Evolutionary conservation across 495 filamentous ascomycete genomes (phyloP).

Genomic region (Lasiosphaeris hirsuta): DNA sequence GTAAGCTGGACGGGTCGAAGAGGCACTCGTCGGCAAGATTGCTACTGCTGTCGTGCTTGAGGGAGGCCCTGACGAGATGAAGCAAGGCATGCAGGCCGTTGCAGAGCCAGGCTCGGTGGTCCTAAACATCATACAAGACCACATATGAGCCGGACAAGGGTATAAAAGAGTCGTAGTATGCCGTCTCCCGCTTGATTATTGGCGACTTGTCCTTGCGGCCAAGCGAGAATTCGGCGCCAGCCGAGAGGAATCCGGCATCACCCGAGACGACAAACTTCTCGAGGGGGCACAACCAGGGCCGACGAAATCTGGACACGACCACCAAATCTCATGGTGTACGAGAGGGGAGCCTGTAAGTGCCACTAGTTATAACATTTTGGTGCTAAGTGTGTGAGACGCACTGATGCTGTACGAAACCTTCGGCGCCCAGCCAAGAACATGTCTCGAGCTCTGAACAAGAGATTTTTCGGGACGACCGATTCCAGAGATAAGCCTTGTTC

Average conservation of each 20-base stretch:
- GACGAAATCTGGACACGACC: conserved; percentile 10
- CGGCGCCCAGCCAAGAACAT: background rate
- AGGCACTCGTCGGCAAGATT: background rate
- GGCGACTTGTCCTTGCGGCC: conserved; percentile 11
- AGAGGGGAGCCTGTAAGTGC: conserved; percentile 1
- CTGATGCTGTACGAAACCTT: background rate
- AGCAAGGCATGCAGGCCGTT: conserved; percentile 11
- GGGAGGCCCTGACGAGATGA: conserved; percentile 16
- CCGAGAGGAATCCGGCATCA: background rate
- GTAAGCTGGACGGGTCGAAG: background rate
- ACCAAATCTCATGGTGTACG: conserved; percentile 12
- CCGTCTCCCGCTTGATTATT: background rate
- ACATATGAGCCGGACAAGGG: conserved; percentile 4
- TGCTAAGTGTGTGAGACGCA: background rate
- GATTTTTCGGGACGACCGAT: background rate
- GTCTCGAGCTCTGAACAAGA: background rate
- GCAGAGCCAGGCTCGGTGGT: conserved; percentile 12
- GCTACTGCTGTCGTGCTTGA: background rate
- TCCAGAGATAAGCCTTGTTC: background rate
- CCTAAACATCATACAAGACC: conserved; percentile 9
- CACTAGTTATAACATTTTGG: background rate
- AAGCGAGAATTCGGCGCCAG: background rate
- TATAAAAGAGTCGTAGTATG: conserved; percentile 4
- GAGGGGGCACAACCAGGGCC: conserved; percentile 7
- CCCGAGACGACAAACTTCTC: conserved; percentile 14